A percentile compares a stretch with the other conserved stretches of the same genome.
Conservation (phyloP, 2,329 filamentous ascomycete genomes). For the Pyrenophora seminiperda region DNA sequence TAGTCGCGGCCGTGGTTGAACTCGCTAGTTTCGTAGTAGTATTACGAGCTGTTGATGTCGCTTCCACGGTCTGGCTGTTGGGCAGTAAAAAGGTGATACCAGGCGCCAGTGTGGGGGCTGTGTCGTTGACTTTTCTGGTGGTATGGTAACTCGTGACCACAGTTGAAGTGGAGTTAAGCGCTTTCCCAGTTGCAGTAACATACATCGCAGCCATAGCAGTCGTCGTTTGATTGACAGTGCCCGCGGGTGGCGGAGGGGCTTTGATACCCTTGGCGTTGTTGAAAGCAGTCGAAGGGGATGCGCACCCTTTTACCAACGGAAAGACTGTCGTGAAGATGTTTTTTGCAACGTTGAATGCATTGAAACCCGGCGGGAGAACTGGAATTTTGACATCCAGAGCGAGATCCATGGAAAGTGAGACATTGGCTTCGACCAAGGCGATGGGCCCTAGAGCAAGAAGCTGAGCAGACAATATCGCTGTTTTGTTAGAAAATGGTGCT, state of each 20-base stretch:
- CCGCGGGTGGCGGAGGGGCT: constrained; percentile 2
- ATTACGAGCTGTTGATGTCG: no score
- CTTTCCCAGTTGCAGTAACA: neutral
- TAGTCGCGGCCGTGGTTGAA: neutral
- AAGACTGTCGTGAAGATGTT: constrained; percentile 31
- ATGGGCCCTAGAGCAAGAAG: constrained; percentile 18
- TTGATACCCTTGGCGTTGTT: neutral
- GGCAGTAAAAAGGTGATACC: neutral
- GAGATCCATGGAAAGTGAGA: constrained; percentile 29
- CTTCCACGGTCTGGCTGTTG: neutral
- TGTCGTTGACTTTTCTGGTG: neutral
- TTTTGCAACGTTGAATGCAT: constrained; percentile 15
- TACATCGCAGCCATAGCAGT: neutral
- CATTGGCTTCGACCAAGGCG: constrained; percentile 34
- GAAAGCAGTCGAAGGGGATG: constrained; percentile 14
- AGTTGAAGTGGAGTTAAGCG: neutral
- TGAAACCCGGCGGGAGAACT: constrained; percentile 23
- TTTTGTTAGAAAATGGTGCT: constrained; percentile 4
- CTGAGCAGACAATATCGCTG: neutral
- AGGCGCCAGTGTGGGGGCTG: neutral
- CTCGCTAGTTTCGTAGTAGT: no score
- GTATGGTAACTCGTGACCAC: neutral
- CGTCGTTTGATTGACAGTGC: no score
- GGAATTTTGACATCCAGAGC: constrained; percentile 28
- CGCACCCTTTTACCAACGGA: constrained; percentile 28